Conservation (phyloP, 352 stramenopile species). For the Pythium folliculosum region DNA sequence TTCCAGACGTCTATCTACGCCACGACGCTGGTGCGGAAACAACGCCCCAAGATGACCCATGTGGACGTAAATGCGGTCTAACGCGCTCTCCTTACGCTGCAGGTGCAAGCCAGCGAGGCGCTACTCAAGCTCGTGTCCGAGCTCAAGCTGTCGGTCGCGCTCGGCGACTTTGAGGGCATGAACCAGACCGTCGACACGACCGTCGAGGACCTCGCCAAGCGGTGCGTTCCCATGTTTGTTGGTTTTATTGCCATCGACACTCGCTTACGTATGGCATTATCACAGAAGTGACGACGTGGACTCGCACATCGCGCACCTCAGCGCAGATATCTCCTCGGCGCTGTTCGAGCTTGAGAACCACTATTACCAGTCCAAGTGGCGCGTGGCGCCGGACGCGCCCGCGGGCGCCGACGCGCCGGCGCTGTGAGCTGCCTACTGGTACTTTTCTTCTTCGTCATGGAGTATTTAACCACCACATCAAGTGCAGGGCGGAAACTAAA, state of each 20-base stretch:
- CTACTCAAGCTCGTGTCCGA: conserved; percentile 81
- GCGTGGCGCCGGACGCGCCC: conserved; percentile 32
- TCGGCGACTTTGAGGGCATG: conserved; percentile 86
- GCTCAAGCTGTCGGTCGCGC: conserved; percentile 78
- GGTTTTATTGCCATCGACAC: no score
- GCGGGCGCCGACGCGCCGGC: neutral
- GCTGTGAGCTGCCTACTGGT: neutral
- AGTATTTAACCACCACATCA: conserved; percentile 10
- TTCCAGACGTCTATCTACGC: conserved; percentile 85
- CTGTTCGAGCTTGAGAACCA: conserved; percentile 85
- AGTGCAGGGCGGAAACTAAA: no score
- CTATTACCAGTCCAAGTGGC: conserved; percentile 86
- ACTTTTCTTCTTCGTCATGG: neutral
- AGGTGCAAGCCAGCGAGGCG: conserved; percentile 78
- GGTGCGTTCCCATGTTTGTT: conserved; percentile 27
- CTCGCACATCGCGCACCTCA: conserved; percentile 74
- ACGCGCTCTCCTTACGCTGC: neutral
- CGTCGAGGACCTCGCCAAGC: conserved; percentile 66
- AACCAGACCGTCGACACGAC: conserved; percentile 82
- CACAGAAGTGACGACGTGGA: conserved; percentile 79
- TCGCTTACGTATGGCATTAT: neutral
- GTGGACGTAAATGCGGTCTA: no score
- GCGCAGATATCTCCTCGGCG: conserved; percentile 74
- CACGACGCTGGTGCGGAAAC: conserved; percentile 58
- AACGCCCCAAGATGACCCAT: neutral